Conservation (phyloP, 139 green algal species). For the Pedinophyceae sp. region DNA sequence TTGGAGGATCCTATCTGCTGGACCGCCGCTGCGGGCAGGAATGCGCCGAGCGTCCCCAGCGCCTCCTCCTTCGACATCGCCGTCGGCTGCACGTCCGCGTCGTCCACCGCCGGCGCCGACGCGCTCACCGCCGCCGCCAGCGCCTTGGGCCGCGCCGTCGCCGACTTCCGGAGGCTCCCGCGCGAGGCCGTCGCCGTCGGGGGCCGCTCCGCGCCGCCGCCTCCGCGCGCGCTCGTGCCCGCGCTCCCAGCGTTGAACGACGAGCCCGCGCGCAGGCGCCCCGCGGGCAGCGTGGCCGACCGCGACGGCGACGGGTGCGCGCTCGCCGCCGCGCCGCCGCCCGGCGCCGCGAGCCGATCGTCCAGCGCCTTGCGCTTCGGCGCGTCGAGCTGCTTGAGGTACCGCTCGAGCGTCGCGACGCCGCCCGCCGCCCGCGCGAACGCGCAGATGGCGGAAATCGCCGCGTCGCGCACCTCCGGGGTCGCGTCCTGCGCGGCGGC, state of each 20-base stretch:
- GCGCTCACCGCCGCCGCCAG: slow-evolving; percentile 23
- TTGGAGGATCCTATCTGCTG: slow-evolving; percentile 35
- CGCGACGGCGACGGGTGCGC: too few species aligned
- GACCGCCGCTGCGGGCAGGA: slow-evolving; percentile 40
- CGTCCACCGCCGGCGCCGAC: slow-evolving; percentile 21
- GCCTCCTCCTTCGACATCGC: too few species aligned
- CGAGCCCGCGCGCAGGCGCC: too few species aligned
- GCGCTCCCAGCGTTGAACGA: too few species aligned
- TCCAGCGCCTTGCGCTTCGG: neutral
- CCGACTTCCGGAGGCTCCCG: neutral
- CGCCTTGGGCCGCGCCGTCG: slow-evolving; percentile 5
- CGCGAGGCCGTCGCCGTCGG: neutral
- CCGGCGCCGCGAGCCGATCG: neutral
- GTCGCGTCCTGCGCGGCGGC: slow-evolving; percentile 52
- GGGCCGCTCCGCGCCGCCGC: slow-evolving; percentile 1
- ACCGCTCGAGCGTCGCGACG: slow-evolving; percentile 3
- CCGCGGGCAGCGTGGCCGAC: too few species aligned
- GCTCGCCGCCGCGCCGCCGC: too few species aligned
- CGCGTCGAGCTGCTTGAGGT: slow-evolving; percentile 4
- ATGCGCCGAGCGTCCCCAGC: too few species aligned
- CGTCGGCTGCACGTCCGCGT: slow-evolving; percentile 27
- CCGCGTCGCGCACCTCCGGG: slow-evolving; percentile 45
- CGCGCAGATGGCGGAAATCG: slow-evolving; percentile 45
- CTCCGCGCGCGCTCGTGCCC: too few species aligned
- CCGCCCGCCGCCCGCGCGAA: slow-evolving; percentile 21